These are phyloP conservation scores for Mycena latifolia DNA, from an alignment of 768 basidiomycete species.

Conservation along the genomic window DNA sequence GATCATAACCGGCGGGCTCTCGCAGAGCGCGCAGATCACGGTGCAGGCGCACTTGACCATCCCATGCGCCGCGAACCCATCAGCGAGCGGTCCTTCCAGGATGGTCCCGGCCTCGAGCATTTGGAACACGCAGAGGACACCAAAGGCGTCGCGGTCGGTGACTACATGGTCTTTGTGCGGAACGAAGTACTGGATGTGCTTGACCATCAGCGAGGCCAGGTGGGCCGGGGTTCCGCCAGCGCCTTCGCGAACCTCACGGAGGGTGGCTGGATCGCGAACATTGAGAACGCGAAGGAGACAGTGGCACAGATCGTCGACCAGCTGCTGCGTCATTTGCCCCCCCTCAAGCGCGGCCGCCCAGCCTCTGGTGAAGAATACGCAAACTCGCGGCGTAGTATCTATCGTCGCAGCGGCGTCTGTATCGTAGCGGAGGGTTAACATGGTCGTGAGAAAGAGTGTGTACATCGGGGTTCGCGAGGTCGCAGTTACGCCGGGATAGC, in stretches of 20 bases:
- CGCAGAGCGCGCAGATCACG: slow-evolving; percentile 6
- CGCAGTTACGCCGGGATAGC: background rate
- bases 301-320: slow-evolving; percentile 4
- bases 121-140: background rate
- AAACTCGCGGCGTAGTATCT: background rate
- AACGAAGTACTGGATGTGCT: slow-evolving; percentile 1
- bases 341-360: slow-evolving; percentile 11
- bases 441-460: background rate
- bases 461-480: too few species aligned
- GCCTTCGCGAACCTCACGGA: slow-evolving; percentile 10
- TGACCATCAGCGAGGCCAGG: slow-evolving; percentile 18
- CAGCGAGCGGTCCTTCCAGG: background rate
- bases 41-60: background rate
- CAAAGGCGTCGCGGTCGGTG: background rate
- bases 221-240: slow-evolving; percentile 3
- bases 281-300: slow-evolving; percentile 4
- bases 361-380: background rate
- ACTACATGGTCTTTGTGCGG: background rate
- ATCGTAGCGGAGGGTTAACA: slow-evolving; percentile 7
- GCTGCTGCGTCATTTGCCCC: background rate
- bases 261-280: background rate
- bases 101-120: background rate
- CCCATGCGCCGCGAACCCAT: background rate
- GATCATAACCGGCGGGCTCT: background rate
- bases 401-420: background rate